phyloP scores from a whole-genome alignment of 2,329 filamentous ascomycete genomes.

The Endocalyx cinctus region DNA sequence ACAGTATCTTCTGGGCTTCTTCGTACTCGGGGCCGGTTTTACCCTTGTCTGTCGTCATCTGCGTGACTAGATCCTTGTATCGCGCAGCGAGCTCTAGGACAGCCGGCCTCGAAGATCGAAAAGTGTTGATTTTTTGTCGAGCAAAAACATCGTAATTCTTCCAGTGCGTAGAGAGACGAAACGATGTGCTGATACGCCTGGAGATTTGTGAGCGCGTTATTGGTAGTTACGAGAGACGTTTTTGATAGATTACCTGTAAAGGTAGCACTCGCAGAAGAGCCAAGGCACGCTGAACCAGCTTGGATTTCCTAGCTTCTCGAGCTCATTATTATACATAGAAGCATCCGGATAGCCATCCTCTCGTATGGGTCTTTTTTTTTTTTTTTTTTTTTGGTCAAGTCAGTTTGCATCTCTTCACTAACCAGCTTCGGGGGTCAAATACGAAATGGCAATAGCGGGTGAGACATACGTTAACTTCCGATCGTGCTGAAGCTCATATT shows the following conservation, averaged over 20 bases:
- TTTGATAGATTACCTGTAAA: constrained; percentile 70
- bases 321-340: constrained; percentile 77
- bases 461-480: constrained; percentile 65
- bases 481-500: constrained; percentile 94
- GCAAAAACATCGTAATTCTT: constrained; percentile 85
- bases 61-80: constrained; percentile 68
- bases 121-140: constrained; percentile 85
- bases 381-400: too few relatives aligned
- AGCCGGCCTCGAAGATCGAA: constrained; percentile 84
- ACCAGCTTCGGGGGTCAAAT: not conserved
- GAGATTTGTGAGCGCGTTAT: too few relatives aligned
- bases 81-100: constrained; percentile 76
- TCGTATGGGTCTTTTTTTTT: constrained; percentile 55
- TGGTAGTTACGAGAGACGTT: too few relatives aligned
- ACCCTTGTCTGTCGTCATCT: constrained; percentile 54
- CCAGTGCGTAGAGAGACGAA: constrained; percentile 76
- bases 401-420: not conserved
- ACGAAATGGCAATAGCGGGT: too few relatives aligned
- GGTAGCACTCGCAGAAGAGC: constrained; percentile 91
- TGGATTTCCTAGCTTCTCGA: constrained; percentile 66
- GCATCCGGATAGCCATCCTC: constrained; percentile 78
- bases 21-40: constrained; percentile 46
- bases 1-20: constrained; percentile 71
- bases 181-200: constrained; percentile 71
- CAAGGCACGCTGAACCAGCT: constrained; percentile 83